Base-by-base conservation (phyloP, 176 grass and related monocot species). In the Pharus latifolius region DNA sequence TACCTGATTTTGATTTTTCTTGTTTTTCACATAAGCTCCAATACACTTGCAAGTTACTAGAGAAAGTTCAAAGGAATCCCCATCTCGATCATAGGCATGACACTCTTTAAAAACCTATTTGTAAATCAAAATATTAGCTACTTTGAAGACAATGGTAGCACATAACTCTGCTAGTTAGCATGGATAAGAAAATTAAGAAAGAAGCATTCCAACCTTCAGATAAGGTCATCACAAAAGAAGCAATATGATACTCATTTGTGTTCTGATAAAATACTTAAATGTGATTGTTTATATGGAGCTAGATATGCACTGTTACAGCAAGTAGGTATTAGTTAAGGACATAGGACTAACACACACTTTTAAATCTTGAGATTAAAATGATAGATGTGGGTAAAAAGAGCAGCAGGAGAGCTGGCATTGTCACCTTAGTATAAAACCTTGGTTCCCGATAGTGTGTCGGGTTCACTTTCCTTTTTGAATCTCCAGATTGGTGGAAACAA, bases 1-100 rank as follows among this genome's bases (percentile, higher is more conserved):
- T 76, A 94, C 95, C 82, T 99, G 95, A 17, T 99, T 99, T 81
- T 99, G 95, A 77, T 99, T 99, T 83, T 94, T 99, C 90, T 99
- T 99, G 65, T 82, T 99, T 47, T 81, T 94, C 64, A 94, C 95
- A 66, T 99, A 99, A 70, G 95, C 95, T 75, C 87, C 58, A 3
- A 99, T 88, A 34, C 95, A 99, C 72, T 99, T 99, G 43, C 64
- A 94, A 68, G 95, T 99, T 70, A 79, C 60, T n/a, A 91, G 53
- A 78, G 90, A 94, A 10, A 99, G 72, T 72, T 99, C 95, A 59
- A 85, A 94, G 24, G 78, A 88, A 50, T 83, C 81, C 41, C 82
- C 90, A 69, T 78, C 53, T 67, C 86, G 67, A 74, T 94, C 87
- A 69, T 81, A 64, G 42, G 84, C 27, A 30, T 91, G 76, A 22